phyloP scores from a whole-genome alignment of 2,329 filamentous ascomycete genomes.

The Penicillium occitanis region DNA sequence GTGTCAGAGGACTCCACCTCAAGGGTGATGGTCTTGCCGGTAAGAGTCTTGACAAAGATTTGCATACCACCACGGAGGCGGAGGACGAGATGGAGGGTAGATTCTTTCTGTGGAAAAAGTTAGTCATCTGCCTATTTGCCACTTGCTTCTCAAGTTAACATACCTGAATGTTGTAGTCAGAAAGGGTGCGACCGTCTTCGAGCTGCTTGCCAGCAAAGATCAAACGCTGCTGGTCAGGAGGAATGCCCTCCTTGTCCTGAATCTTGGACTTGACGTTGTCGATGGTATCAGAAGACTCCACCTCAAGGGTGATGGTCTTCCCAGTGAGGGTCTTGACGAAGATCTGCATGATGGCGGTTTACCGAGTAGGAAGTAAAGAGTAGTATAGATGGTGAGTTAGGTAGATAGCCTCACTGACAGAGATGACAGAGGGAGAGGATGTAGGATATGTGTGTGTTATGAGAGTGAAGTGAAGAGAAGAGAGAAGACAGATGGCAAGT shows the following conservation, averaged over 20 bases:
- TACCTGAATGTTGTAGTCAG: slow-evolving; percentile 54
- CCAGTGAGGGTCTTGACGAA: slow-evolving; percentile 88
- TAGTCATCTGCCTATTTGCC: slow-evolving; percentile 1
- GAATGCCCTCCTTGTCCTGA: slow-evolving; percentile 61
- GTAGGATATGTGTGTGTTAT: slow-evolving; percentile 5
- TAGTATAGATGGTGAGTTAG: slow-evolving; percentile 7
- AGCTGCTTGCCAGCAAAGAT: slow-evolving; percentile 61
- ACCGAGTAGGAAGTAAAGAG: slow-evolving; percentile 5
- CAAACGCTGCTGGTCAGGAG: slow-evolving; percentile 58
- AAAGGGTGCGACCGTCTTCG: slow-evolving; percentile 57
- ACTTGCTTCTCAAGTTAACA: background rate
- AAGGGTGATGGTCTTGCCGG: slow-evolving; percentile 87
- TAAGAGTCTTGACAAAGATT: slow-evolving; percentile 86
- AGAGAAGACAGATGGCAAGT: slow-evolving; percentile 17
- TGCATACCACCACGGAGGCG: slow-evolving; percentile 66
- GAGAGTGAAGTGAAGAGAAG: background rate
- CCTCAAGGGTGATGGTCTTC: slow-evolving; percentile 56
- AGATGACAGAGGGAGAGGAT: slow-evolving; percentile 13
- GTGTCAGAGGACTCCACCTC: slow-evolving; percentile 22
- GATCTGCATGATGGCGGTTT: slow-evolving; percentile 72
- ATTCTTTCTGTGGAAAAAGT: slow-evolving; percentile 50
- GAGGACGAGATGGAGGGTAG: slow-evolving; percentile 72
- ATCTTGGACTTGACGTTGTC: slow-evolving; percentile 61
- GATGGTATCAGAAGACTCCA: slow-evolving; percentile 50
- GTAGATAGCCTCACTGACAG: background rate